Percentiles rank a stretch among this genome's conserved stretches.
Conservation (phyloP, 257 asterid species). For the Leptodermis oblonga region DNA sequence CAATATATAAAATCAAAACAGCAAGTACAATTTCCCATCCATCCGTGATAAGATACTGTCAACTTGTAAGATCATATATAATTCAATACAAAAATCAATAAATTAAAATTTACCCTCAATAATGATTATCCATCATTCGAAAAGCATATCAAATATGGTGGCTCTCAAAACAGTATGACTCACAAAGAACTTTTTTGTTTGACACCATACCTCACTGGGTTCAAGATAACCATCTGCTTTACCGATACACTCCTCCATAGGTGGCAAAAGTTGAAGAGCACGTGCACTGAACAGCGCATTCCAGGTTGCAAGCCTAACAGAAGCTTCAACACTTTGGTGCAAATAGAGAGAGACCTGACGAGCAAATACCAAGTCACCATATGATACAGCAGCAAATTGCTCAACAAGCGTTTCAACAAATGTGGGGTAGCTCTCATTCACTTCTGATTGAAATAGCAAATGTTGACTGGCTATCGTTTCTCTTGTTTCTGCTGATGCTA, state of each 20-base stretch:
- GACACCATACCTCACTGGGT: conserved; percentile 75
- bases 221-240: conserved; percentile 69
- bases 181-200: neutral
- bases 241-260: conserved; percentile 49
- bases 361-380: conserved; percentile 78
- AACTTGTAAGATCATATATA: neutral
- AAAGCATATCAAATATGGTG: neutral
- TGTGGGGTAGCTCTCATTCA: conserved; percentile 70
- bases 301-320: conserved; percentile 77
- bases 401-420: conserved; percentile 78
- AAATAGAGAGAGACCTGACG: conserved; percentile 80
- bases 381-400: conserved; percentile 90
- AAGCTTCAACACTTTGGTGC: conserved; percentile 64
- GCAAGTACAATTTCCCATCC: neutral
- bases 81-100: neutral
- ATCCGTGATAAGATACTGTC: neutral
- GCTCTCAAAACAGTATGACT: neutral
- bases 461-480: conserved; percentile 16
- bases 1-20: too few species aligned
- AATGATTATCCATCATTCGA: neutral
- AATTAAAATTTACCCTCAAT: neutral
- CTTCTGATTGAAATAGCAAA: conserved; percentile 51
- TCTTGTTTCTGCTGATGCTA: conserved; percentile 1
- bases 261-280: conserved; percentile 83
- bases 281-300: conserved; percentile 65